These are phyloP conservation scores for Podila epigama DNA, from an alignment of 192 early-diverging fungal species.

Conservation along the genomic window DNA sequence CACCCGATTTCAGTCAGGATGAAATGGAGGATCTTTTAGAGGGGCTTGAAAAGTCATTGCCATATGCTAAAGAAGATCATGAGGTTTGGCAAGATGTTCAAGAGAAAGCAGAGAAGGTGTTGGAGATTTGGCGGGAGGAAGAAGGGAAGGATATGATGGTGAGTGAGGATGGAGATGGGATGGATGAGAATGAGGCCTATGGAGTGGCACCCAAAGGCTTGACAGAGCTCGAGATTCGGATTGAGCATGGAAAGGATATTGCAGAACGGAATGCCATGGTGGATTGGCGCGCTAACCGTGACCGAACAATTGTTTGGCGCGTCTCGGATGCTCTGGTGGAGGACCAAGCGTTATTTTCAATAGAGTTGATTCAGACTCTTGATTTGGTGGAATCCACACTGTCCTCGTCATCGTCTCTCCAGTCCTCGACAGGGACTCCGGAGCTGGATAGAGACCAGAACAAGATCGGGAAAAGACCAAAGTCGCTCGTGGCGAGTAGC, in stretches of 20 bases:
- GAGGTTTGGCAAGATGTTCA: not conserved
- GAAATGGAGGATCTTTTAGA: constrained; percentile 4
- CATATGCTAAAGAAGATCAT: not conserved
- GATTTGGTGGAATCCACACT: not conserved
- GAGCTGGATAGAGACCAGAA: too few relatives aligned
- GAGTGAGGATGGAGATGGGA: not conserved
- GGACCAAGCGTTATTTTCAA: not conserved
- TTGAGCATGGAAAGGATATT: constrained; percentile 12
- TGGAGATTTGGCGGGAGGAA: not conserved
- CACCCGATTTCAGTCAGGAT: constrained; percentile 7
- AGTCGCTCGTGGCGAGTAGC: not conserved
- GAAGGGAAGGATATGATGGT: not conserved
- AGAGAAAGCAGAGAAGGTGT: not conserved
- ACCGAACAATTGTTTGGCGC: constrained; percentile 25
- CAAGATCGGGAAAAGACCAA: not conserved
- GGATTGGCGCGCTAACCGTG: constrained; percentile 32
- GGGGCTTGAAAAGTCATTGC: constrained; percentile 8
- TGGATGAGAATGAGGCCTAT: constrained; percentile 9
- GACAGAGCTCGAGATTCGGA: constrained; percentile 1
- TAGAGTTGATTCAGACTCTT: constrained; percentile 10
- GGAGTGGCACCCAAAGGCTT: not conserved
- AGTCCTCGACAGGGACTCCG: too few relatives aligned
- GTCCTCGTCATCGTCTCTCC: too few relatives aligned
- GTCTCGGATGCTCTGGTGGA: not conserved
- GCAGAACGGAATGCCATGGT: not conserved